Base-by-base conservation (phyloP, 1,139 yeast genomes). In the Nadsonia commutata region DNA sequence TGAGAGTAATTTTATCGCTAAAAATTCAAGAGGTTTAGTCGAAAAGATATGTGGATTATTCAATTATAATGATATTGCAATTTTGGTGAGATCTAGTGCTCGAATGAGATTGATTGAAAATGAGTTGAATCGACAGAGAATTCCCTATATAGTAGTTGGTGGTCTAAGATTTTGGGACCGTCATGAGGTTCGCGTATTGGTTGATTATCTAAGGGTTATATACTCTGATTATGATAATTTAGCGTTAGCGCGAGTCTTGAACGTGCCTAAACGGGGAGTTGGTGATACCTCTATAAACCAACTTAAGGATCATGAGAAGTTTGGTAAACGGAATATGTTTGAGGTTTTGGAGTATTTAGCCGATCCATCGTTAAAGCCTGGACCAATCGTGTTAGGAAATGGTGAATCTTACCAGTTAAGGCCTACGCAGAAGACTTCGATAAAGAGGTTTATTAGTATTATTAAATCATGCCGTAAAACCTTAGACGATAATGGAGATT, bases 111-210 rank as follows among this genome's bases (percentile, higher is more conserved):
- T 60, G 2, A 63, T 85, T 8, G 96, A 86, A 54, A 70, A 70
- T 33, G 80, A 74, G 22, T 61, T 88, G 18, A 66, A 74, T 1
- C 65, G 62, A 41, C 62, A 63, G 3, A 60, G 69, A 7, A 70
- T 88, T 8, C 88, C 93, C 0, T 83, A 83, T 53, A 59, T 61
- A 13, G 70, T 86, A 53, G 67, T 80, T 1, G 75, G 79, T 43
- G 95, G 95, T 0, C 67, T 68, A 42, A 79, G 84, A 1, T 83
- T 85, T 53, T 83, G 94, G 88, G 86, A 82, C 37, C 62, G 82
- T 31, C 72, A 72, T 46, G 95, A 84, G 55, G 78, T 84, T 13
- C 64, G 68, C 18, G 64, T 74, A 0, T 66, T 83, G 44, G 48
- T 86, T 41, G 83, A 79, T 54, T 76, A 79, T 50, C 56, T 90